Base-by-base conservation (phyloP, 306 rosid species). In the Nissolia schottii region DNA sequence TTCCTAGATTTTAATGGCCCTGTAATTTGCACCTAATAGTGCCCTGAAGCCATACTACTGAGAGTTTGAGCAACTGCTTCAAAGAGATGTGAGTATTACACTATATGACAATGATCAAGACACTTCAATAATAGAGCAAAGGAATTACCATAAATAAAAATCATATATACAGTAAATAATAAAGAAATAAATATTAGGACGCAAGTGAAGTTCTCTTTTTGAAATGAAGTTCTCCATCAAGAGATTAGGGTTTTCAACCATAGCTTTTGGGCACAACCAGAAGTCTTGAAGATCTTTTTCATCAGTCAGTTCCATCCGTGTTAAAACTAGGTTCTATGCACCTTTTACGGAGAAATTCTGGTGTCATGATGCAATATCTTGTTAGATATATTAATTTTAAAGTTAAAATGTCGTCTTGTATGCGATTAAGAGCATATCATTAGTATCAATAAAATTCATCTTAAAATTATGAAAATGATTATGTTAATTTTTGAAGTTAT, bases 181-280 rank as follows among this genome's bases (percentile, higher is more conserved):
- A 2, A 18, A 64, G 60, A 3, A 27, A 45, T 2, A 9, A 57
- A 23, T 23, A 49, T 11, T 23, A 46, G 13, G 64, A 38, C 34
- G 50, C 29, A 50, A 10, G 34, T 46, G 46, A 68, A 24, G 24
- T 16, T 57, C 45, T 67, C 45, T 28, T 67, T 45, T 51, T 41
- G 49, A 23, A 35, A 43, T 18, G 32, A 3, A 18, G 55, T 16
- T 61, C 27, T 61, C 11, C 73, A 63, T 28, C 63, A 38, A 74
- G 46, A 54, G 43, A 31, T 67, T 32, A 73, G 66, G 50, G n/a
- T n/a, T 49, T 75, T 51, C 28, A 50, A 13, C 27, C 31, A 64
- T 14, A 55, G 56, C 58, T 78, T 38, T 25, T 46, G 20, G 28
- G 41, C 53, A 58, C 12, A 65, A n/a, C 37, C 62, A 29, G 53